Base-by-base conservation (phyloP, 257 asterid species). In the Nyctanthes arbortristis region DNA sequence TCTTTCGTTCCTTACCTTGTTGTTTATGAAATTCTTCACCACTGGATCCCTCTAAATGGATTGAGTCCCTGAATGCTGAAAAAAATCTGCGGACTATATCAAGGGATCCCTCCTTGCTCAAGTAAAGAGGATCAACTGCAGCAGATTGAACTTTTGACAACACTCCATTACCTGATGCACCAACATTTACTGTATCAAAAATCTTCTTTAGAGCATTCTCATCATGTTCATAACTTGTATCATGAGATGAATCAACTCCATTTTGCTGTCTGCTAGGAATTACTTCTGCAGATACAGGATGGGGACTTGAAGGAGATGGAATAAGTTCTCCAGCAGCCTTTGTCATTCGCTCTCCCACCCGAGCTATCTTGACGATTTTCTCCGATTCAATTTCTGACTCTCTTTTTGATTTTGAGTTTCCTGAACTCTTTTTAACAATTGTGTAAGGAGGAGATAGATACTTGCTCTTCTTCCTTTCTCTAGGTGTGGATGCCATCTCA, bases 401-500 rank as follows among this genome's bases (percentile, higher is more conserved):
- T 29, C 29, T 43, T 76, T 77, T 87, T 14, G 56, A 70, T 73
- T 61, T 74, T 9, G 75, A 63, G 62, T 55, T 66, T 43, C 73
- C 82, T 0, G 65, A 56, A 31, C 63, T 76, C 79, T 68, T 49
- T 16, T 0, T 28, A 5, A 70, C 79, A 77, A 49, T 68, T 40
- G 86, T 80, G 52, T 81, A 93, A 3, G 97, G 97, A 68, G 91
- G 86, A 67, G 92, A 88, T 1, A 93, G 74, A 77, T 85, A 90
- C 84, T 83, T 90, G 77, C 98, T 93, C 80, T 73, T 87, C 86
- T 83, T 93, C 82, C 96, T 87, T 71, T 83, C 94, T 87, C 97
- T 82, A 0, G 92, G 83, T 10, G 80, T 60, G 45, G 81, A 67
- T 27, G 69, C 61, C 25, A 4, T 68, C 39, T 71, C 85, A 2